A percentile compares a stretch with the other conserved stretches of the same genome.
phyloP scores from a whole-genome alignment of 1,284 basidiomycete genomes.

The Taiwanofungus camphoratus region DNA sequence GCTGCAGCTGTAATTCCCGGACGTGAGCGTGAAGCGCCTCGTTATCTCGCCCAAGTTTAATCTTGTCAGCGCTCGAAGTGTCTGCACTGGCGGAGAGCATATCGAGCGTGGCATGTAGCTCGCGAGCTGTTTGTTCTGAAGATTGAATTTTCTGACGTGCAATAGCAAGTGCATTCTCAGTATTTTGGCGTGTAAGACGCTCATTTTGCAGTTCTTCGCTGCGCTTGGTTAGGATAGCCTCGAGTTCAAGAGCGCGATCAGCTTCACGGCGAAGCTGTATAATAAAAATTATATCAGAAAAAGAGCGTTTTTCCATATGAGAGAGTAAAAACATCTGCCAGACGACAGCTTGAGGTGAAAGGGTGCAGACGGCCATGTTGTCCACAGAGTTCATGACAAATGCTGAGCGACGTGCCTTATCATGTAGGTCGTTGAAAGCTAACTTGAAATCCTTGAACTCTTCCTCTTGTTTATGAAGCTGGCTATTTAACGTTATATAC shows the following conservation, averaged over 20 bases:
- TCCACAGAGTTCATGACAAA: conserved; percentile 2
- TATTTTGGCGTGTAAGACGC: conserved; percentile 48
- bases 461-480: conserved; percentile 47
- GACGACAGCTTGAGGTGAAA: too few species aligned
- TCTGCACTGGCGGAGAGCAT: conserved; percentile 50
- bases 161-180: conserved; percentile 40
- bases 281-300: conserved; percentile 3
- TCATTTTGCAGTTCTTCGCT: conserved; percentile 53
- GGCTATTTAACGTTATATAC: conserved; percentile 50
- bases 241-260: conserved; percentile 48
- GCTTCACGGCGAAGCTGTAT: conserved; percentile 54
- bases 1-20: conserved; percentile 16
- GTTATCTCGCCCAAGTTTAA: conserved; percentile 52
- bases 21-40: conserved; percentile 36
- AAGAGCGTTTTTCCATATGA: too few species aligned
- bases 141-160: conserved; percentile 46
- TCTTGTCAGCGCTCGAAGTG: conserved; percentile 35
- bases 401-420: conserved; percentile 43
- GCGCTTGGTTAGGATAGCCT: conserved; percentile 41
- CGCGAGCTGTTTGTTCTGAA: conserved; percentile 42
- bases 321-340: too few species aligned
- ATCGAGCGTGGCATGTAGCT: conserved; percentile 56
- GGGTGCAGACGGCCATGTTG: not conserved
- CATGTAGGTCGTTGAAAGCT: conserved; percentile 49
- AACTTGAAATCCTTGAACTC: conserved; percentile 49